These are phyloP conservation scores for Penicillium antarcticum DNA, from an alignment of 495 filamentous ascomycete species.

Conservation along the genomic window DNA sequence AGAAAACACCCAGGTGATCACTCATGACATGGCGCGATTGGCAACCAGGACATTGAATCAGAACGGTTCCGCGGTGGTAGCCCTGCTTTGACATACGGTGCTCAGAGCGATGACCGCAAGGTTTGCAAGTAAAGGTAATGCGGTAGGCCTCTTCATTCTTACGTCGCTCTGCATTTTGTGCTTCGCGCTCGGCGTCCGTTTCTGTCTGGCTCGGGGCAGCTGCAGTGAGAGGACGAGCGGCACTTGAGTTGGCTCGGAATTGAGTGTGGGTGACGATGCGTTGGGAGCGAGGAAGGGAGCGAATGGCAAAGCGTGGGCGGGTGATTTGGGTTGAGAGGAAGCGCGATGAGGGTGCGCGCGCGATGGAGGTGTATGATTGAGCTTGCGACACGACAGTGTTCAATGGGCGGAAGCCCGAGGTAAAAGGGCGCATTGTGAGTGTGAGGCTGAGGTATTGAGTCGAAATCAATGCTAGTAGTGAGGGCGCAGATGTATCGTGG, in stretches of 20 bases:
- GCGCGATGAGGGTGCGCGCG: constrained; percentile 10
- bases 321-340: constrained; percentile 13
- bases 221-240: constrained; percentile 30
- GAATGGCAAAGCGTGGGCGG: background rate
- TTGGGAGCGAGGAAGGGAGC: background rate
- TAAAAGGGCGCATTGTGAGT: constrained; percentile 18
- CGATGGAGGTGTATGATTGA: constrained; percentile 2
- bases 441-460: too few species aligned
- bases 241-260: constrained; percentile 30
- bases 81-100: constrained; percentile 87
- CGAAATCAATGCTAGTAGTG: too few species aligned
- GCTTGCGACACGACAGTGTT: constrained; percentile 8
- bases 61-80: constrained; percentile 82
- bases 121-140: constrained; percentile 88
- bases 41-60: constrained; percentile 84
- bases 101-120: constrained; percentile 69
- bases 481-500: too few species aligned
- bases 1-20: constrained; percentile 69
- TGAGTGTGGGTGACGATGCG: constrained; percentile 4
- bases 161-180: constrained; percentile 31
- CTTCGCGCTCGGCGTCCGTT: constrained; percentile 28
- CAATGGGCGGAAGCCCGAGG: constrained; percentile 18
- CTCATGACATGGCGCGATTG: constrained; percentile 83
- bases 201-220: constrained; percentile 14
- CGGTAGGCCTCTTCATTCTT: constrained; percentile 69